A percentile compares a stretch with the other conserved stretches of the same genome.
Evolutionary conservation across 1,139 yeast genomes (phyloP).

Genomic region (Suhomyces guaymorum): DNA sequence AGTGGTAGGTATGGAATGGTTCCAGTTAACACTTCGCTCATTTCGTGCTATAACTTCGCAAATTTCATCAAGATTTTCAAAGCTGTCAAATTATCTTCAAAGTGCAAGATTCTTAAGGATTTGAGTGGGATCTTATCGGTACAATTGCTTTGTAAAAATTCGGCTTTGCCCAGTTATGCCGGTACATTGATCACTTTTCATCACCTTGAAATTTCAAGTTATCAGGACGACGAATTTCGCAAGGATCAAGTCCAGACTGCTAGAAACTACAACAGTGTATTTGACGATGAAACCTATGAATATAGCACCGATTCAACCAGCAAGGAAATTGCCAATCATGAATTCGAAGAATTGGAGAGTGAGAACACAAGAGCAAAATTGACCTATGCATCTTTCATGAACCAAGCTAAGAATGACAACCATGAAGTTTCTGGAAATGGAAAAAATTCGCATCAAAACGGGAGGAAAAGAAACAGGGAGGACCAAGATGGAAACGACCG

Average conservation of each 20-base stretch:
- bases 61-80: conserved; percentile 54
- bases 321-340: conserved; percentile 12
- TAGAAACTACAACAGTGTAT: conserved; percentile 18
- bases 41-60: conserved; percentile 53
- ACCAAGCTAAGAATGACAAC: conserved; percentile 1
- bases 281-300: conserved; percentile 29
- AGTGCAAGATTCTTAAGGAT: conserved; percentile 63
- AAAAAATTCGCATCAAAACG: too few species aligned
- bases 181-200: conserved; percentile 67
- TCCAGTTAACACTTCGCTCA: conserved; percentile 25
- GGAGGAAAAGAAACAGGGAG: conserved; percentile 1
- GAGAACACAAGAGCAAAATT: conserved; percentile 14
- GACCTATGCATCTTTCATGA: conserved; percentile 23
- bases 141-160: conserved; percentile 43
- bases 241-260: conserved; percentile 7
- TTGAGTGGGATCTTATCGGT: conserved; percentile 52
- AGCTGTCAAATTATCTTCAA: conserved; percentile 57
- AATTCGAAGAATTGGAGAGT: conserved; percentile 16
- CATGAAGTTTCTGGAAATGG: too few species aligned
- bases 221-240: conserved; percentile 20
- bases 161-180: conserved; percentile 38
- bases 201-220: conserved; percentile 47
- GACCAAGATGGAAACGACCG: conserved; percentile 14
- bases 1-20: conserved; percentile 16
- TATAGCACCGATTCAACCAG: conserved; percentile 21